Evolutionary conservation across 352 stramenopile genomes (phyloP), one percentile per base, ranked within the genome.

Genomic region (Pythium chondricola): DNA sequence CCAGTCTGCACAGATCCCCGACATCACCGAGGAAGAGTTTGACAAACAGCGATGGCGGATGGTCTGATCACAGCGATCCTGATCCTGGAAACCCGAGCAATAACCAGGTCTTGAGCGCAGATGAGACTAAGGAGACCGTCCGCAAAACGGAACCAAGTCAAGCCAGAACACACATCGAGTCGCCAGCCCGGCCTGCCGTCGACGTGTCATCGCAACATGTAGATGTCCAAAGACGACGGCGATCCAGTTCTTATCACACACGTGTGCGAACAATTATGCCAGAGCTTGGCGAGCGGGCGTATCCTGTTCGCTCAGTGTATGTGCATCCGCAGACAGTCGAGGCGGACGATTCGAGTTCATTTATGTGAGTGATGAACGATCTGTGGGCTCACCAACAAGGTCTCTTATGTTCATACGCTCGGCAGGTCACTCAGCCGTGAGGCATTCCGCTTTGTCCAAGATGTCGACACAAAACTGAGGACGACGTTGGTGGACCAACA

Each of bases 391-490:
- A n/a, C n/a, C n/a, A n/a, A n/a, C 22, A 13, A 25, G 4, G 6
- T 17, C 10, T 18, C 13, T 33, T 13, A 42, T 20, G 22, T 38
- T 52, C 42, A 14, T 47, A 22, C 20, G 20, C 42, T 18, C 17
- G 49, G 31, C 43, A 38, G 38, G 27, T 25, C 17, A 4, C 49
- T 91, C 5, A 83, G 75, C 43, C 47, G 46, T 35, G 60, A 88
- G 41, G 53, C 72, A 5, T 71, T 87, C 60, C 52, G 43, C 13
- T 85, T 85, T 44, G 58, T 91, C 18, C 50, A 75, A 14, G 50
- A 41, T 7, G 50, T 90, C 4, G 76, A 89, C 46, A 41, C 52
- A 1, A 60, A 71, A 39, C 43, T 88, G 22, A 52, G 50, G 17
- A 58, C 48, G 13, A 51, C 80, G 16, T 56, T 74, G 48, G 43